phyloP scores from a whole-genome alignment of 208 protist genomes.

The Trypanosoma mega region DNA sequence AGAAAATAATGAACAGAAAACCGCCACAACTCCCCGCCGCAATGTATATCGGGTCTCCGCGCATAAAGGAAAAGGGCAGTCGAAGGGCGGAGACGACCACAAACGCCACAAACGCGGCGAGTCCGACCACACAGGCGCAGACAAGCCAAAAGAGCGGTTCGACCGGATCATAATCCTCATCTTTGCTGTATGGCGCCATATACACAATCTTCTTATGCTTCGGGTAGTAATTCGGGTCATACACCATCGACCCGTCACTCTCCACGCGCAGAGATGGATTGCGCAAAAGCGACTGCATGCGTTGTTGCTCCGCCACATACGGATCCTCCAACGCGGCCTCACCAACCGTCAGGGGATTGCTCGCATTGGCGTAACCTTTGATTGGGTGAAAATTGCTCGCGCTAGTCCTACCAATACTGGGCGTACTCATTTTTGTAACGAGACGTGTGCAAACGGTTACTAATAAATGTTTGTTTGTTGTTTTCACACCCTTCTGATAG shows the following conservation, averaged over 20 bases:
- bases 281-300: neutral
- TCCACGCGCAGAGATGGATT: slow-evolving; percentile 13
- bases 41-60: neutral
- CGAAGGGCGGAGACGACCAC: neutral
- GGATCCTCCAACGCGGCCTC: neutral
- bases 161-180: slow-evolving; percentile 5
- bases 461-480: no score
- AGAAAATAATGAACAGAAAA: slow-evolving; percentile 9
- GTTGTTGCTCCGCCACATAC: slow-evolving; percentile 5
- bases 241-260: slow-evolving; percentile 10
- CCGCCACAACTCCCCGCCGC: slow-evolving; percentile 15
- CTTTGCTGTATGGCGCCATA: slow-evolving; percentile 16
- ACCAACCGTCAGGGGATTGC: neutral
- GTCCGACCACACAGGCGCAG: slow-evolving; percentile 14
- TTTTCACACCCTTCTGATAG: neutral
- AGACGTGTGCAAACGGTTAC: no score
- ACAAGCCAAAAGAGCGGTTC: slow-evolving; percentile 13
- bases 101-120: slow-evolving; percentile 12
- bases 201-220: slow-evolving; percentile 20
- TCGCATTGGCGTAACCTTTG: slow-evolving; percentile 1
- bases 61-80: slow-evolving; percentile 5
- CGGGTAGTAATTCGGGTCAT: slow-evolving; percentile 15
- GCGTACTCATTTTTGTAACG: neutral
- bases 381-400: slow-evolving; percentile 8
- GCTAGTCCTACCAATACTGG: no score